These are phyloP conservation scores for Breynia disticha DNA, from an alignment of 441 rosid genomes.

Conservation along the genomic window DNA sequence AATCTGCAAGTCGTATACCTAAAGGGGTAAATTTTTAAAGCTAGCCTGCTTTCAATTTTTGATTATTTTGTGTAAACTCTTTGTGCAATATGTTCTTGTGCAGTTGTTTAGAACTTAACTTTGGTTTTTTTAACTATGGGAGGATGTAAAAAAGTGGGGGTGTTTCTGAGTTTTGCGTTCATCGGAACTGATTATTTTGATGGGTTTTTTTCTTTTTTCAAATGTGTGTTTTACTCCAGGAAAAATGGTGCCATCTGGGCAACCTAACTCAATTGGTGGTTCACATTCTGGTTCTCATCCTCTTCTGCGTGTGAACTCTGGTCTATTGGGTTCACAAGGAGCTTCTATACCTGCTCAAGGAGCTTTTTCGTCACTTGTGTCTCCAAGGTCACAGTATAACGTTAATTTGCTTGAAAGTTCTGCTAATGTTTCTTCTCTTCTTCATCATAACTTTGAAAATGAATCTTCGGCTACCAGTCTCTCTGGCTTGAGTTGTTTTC, in stretches of 20 bases:
- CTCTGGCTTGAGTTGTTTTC: constrained; percentile 42
- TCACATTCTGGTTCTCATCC: constrained; percentile 62
- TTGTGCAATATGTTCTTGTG: background rate
- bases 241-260: constrained; percentile 82
- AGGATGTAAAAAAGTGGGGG: too few species aligned
- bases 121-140: too few species aligned
- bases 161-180: too few species aligned
- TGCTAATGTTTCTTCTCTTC: constrained; percentile 60
- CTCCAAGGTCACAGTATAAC: constrained; percentile 62
- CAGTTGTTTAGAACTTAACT: too few species aligned
- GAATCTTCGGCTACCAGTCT: constrained; percentile 44
- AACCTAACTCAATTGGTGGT: constrained; percentile 69
- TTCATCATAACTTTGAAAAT: constrained; percentile 74
- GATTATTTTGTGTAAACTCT: background rate
- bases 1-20: background rate
- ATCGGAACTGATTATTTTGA: too few species aligned
- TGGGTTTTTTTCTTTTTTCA: too few species aligned
- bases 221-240: background rate
- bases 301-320: constrained; percentile 64
- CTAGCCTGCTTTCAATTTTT: background rate
- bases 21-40: background rate
- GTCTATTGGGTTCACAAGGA: constrained; percentile 67
- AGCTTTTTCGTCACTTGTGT: constrained; percentile 56
- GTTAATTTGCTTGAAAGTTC: constrained; percentile 74
- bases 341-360: constrained; percentile 61